Evolutionary conservation across 1,284 basidiomycete genomes (phyloP).

Genomic region (Neotropicomus parvogracilis): DNA sequence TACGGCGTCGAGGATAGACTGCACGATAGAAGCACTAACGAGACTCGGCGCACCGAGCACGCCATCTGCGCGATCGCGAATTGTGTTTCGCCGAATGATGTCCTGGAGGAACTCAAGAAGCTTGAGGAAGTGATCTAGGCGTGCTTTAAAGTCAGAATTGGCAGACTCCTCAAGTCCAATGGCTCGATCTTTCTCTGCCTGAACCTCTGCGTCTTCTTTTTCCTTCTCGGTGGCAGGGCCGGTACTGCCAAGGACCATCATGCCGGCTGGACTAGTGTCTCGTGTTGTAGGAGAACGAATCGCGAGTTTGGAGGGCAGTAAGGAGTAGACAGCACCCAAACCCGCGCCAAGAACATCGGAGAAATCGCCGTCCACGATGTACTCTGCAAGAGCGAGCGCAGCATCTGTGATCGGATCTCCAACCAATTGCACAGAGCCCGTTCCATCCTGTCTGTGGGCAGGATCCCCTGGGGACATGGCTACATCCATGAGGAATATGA

Average conservation of each 20-base stretch:
- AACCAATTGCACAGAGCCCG: constrained; percentile 21
- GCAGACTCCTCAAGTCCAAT: constrained; percentile 74
- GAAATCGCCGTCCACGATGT: constrained; percentile 94
- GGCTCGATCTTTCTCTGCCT: constrained; percentile 51
- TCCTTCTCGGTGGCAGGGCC: constrained; percentile 50
- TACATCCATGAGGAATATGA: constrained; percentile 91
- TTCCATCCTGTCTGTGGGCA: constrained; percentile 37
- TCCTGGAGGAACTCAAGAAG: constrained; percentile 92
- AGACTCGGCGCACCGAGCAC: constrained; percentile 53
- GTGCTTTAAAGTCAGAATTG: constrained; percentile 72
- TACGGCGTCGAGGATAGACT: constrained; percentile 79
- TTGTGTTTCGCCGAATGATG: constrained; percentile 64
- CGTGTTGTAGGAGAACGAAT: constrained; percentile 49
- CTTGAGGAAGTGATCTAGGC: constrained; percentile 86
- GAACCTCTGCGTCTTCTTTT: constrained; percentile 53
- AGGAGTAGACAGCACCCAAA: constrained; percentile 88
- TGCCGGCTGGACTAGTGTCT: constrained; percentile 43
- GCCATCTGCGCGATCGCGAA: constrained; percentile 38
- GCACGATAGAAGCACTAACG: constrained; percentile 75
- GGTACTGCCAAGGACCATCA: constrained; percentile 72
- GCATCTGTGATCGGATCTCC: constrained; percentile 77
- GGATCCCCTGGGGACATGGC: constrained; percentile 76
- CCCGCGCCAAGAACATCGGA: constrained; percentile 95
- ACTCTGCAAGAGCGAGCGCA: constrained; percentile 83
- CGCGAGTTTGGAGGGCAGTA: constrained; percentile 84